Evolutionary conservation across 2,329 filamentous ascomycete species (phyloP).

Genomic region (Monosporascus ibericus): DNA sequence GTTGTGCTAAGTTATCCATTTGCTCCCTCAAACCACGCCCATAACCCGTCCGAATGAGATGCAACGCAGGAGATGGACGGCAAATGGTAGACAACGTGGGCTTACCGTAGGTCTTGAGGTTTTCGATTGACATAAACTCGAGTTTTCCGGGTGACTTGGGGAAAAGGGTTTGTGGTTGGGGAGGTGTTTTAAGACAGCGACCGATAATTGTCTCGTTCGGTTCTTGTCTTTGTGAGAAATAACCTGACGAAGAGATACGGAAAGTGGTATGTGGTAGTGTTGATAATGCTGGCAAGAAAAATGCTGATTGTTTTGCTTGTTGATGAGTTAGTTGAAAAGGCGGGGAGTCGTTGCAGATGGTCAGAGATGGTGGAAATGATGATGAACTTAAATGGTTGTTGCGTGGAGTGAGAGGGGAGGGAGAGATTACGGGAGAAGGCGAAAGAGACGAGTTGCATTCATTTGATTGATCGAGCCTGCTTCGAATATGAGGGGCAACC

Average conservation of each 20-base stretch:
- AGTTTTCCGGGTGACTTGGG: conserved; percentile 56
- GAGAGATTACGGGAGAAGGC: background rate
- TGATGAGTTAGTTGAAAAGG: conserved; percentile 5
- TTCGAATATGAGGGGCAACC: background rate
- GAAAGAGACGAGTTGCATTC: background rate
- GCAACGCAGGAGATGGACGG: background rate
- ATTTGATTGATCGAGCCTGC: background rate
- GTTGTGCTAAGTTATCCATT: too few species aligned
- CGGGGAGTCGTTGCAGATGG: conserved; percentile 3
- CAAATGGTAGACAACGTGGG: conserved; percentile 30
- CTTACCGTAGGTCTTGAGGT: conserved; percentile 89
- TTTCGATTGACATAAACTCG: conserved; percentile 99
- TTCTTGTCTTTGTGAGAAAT: conserved; percentile 44
- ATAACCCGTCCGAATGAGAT: background rate
- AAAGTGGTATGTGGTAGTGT: conserved; percentile 5
- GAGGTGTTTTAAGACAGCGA: conserved; percentile 39
- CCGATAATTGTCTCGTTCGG: conserved; percentile 41
- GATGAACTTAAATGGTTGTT: conserved; percentile 11
- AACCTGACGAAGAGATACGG: conserved; percentile 6
- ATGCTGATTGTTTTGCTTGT: background rate
- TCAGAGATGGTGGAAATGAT: background rate
- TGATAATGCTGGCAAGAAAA: background rate
- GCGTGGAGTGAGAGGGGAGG: conserved; percentile 1
- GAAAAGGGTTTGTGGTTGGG: conserved; percentile 42
- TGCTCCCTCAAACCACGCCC: too few species aligned